Evolutionary conservation across 1,139 yeast species (phyloP).

Genomic region (Suhomyces panamericanus): DNA sequence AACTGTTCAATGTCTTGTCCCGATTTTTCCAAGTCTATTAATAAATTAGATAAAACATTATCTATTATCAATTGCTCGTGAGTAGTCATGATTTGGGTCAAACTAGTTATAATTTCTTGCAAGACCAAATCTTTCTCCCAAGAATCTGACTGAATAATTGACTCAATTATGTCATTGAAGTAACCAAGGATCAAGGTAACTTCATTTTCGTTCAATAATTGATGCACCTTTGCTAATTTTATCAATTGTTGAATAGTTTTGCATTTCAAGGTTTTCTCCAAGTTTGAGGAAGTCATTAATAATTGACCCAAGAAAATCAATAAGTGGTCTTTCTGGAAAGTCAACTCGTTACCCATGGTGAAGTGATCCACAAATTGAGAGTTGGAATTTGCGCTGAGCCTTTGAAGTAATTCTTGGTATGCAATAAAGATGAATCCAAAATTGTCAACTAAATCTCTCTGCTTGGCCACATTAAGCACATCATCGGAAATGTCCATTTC

Average conservation of each 20-base stretch:
- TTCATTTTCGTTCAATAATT: constrained; percentile 55
- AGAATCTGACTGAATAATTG: constrained; percentile 33
- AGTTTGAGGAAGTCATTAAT: constrained; percentile 61
- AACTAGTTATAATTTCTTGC: constrained; percentile 46
- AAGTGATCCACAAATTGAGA: constrained; percentile 16
- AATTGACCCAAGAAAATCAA: constrained; percentile 65
- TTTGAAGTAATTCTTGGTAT: constrained; percentile 24
- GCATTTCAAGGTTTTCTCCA: constrained; percentile 68
- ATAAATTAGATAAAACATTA: constrained; percentile 58
- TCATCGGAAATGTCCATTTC: constrained; percentile 24
- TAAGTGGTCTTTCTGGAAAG: constrained; percentile 60
- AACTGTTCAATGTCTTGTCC: constrained; percentile 28
- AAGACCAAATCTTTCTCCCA: constrained; percentile 36
- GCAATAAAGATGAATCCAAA: constrained; percentile 53
- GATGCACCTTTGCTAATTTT: constrained; percentile 48
- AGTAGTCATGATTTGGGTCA: constrained; percentile 47
- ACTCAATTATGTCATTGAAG: constrained; percentile 56
- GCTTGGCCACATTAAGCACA: constrained; percentile 50
- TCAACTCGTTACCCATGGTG: constrained; percentile 26
- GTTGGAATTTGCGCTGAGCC: constrained; percentile 13
- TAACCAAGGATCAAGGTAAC: constrained; percentile 63
- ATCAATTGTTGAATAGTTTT: constrained; percentile 66
- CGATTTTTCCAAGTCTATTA: constrained; percentile 39
- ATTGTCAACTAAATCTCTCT: constrained; percentile 60
- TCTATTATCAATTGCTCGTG: constrained; percentile 47